Percentiles rank a stretch among this genome's conserved stretches.
phyloP scores from a whole-genome alignment of 2,329 filamentous ascomycete species.

The Exophiala spinifera region DNA sequence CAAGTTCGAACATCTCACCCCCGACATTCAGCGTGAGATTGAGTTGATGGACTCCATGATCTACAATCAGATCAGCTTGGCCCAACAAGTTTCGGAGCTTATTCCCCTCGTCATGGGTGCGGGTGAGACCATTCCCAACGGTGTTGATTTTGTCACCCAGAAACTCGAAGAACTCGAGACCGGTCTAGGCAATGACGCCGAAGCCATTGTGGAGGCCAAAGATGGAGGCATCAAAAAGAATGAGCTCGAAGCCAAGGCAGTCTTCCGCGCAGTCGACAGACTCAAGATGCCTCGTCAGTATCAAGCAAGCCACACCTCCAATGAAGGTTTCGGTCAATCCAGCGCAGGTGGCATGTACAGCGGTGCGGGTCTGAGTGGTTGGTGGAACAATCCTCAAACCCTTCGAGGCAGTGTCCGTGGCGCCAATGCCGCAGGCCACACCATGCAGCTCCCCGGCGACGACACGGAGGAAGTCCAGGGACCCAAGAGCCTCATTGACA shows the following conservation, averaged over 20 bases:
- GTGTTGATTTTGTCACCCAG: constrained; percentile 61
- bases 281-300: constrained; percentile 66
- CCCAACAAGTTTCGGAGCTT: constrained; percentile 72
- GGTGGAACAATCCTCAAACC: constrained; percentile 33
- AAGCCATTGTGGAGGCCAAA: constrained; percentile 57
- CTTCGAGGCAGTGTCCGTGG: constrained; percentile 33
- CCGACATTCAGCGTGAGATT: constrained; percentile 75
- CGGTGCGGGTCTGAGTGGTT: constrained; percentile 28
- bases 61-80: constrained; percentile 68
- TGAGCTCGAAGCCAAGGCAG: constrained; percentile 66
- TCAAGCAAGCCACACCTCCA: constrained; percentile 45
- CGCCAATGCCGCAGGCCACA: constrained; percentile 37
- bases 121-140: constrained; percentile 62
- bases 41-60: constrained; percentile 76
- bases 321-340: constrained; percentile 15
- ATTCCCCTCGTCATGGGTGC: constrained; percentile 61
- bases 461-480: constrained; percentile 44
- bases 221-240: constrained; percentile 59
- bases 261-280: constrained; percentile 71
- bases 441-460: constrained; percentile 47
- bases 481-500: constrained; percentile 59
- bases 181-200: constrained; percentile 61
- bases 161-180: constrained; percentile 63
- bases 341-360: constrained; percentile 23
- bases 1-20: constrained; percentile 84